phyloP scores from a whole-genome alignment of 1,284 basidiomycete genomes.

The Cryptococcus neoformans region DNA sequence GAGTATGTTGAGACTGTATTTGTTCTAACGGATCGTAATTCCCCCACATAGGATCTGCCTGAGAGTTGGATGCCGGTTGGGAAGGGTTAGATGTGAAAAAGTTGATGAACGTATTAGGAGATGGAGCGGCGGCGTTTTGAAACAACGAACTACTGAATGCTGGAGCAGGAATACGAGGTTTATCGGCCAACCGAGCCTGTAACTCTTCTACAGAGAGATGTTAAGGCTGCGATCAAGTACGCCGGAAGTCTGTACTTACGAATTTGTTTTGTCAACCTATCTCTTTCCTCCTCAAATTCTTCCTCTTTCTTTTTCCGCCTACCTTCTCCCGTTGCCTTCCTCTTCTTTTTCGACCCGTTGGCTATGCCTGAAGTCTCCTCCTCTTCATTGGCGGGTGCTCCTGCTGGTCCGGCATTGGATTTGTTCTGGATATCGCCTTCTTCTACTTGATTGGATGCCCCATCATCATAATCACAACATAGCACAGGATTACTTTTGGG shows the following conservation, averaged over 20 bases:
- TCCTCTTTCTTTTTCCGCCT: conserved; percentile 25
- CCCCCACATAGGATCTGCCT: conserved; percentile 3
- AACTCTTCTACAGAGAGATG: conserved; percentile 19
- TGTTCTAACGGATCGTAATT: neutral
- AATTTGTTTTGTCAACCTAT: conserved; percentile 34
- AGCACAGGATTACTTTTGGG: conserved; percentile 36
- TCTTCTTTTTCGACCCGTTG: conserved; percentile 31
- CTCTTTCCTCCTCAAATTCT: conserved; percentile 31
- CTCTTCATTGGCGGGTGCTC: conserved; percentile 16
- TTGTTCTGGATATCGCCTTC: neutral
- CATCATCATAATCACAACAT: conserved; percentile 44
- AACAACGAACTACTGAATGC: neutral
- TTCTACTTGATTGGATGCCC: neutral
- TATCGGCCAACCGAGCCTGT: conserved; percentile 19
- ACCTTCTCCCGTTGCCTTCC: conserved; percentile 25
- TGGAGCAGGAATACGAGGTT: neutral
- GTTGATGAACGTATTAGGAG: conserved; percentile 43
- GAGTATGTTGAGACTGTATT: neutral
- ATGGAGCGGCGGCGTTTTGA: conserved; percentile 16
- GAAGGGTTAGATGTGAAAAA: conserved; percentile 26
- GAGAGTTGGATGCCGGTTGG: neutral
- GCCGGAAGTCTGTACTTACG: conserved; percentile 19
- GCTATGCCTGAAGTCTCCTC: neutral
- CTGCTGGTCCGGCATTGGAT: neutral
- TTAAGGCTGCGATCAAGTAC: neutral